These are phyloP conservation scores for Apiospora arundinis DNA, from an alignment of 2,329 filamentous ascomycete species.

Conservation along the genomic window DNA sequence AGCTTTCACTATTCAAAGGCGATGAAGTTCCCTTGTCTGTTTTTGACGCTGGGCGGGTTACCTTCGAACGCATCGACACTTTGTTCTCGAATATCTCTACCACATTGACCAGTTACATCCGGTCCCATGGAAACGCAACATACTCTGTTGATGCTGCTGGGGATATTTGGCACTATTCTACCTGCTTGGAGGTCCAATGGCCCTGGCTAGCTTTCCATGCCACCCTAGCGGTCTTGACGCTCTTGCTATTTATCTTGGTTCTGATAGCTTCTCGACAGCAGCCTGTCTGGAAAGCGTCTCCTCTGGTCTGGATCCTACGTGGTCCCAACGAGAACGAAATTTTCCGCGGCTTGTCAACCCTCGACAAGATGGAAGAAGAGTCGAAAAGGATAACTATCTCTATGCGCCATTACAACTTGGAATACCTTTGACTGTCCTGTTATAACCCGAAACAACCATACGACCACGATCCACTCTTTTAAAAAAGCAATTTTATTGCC, in stretches of 20 bases:
- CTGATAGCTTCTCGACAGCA: not conserved
- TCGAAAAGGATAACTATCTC: not conserved
- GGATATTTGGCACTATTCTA: not conserved
- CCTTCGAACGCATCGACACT: not conserved
- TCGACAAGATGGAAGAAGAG: not conserved
- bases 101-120: not conserved
- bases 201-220: not conserved
- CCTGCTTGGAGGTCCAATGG: not conserved
- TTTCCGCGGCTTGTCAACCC: not conserved
- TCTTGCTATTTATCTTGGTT: not conserved
- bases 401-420: not conserved
- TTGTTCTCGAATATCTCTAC: not conserved
- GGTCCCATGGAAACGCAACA: not conserved
- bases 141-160: not conserved
- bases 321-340: not conserved
- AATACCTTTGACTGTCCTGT: no score
- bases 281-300: not conserved
- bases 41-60: not conserved
- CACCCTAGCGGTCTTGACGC: not conserved
- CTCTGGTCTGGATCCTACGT: conserved; percentile 5
- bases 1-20: not conserved
- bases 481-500: no score
- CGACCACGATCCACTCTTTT: no score
- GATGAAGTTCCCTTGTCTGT: not conserved
- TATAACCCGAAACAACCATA: no score